A percentile compares a stretch with the other conserved stretches of the same genome.
phyloP scores from a whole-genome alignment of 2,329 filamentous ascomycete genomes.

The Penicillium nordicum region DNA sequence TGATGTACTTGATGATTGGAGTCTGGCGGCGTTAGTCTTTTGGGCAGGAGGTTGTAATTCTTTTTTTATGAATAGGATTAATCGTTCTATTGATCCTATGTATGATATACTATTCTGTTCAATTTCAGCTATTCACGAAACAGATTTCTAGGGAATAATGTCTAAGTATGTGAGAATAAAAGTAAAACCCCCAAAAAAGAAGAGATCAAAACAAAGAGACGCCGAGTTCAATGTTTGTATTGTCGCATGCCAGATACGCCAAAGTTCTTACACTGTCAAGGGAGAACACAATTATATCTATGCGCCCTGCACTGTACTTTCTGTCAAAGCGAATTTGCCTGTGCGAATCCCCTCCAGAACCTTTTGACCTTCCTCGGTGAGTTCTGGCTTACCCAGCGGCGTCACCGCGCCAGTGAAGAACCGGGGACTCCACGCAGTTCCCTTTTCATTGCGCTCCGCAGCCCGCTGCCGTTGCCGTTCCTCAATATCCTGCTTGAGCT shows the following conservation, averaged over 20 bases:
- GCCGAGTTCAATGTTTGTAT: slow-evolving; percentile 10
- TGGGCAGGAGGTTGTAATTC: neutral
- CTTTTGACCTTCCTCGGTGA: slow-evolving; percentile 60
- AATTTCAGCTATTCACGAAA: neutral
- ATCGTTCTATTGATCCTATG: slow-evolving; percentile 2
- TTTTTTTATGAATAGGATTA: slow-evolving; percentile 4
- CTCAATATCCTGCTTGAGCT: slow-evolving; percentile 85
- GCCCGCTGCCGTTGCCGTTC: slow-evolving; percentile 84
- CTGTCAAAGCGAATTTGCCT: slow-evolving; percentile 50
- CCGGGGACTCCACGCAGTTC: slow-evolving; percentile 73
- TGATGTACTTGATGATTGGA: slow-evolving; percentile 16
- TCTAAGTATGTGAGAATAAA: slow-evolving; percentile 20
- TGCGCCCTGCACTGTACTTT: slow-evolving; percentile 35
- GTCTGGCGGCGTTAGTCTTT: slow-evolving; percentile 6
- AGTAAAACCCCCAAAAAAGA: neutral
- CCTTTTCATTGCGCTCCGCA: slow-evolving; percentile 68
- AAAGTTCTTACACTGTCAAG: slow-evolving; percentile 11
- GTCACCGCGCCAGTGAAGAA: slow-evolving; percentile 73
- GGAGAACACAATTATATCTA: slow-evolving; percentile 20
- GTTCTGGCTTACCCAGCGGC: slow-evolving; percentile 58
- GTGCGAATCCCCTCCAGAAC: slow-evolving; percentile 56
- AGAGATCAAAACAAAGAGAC: slow-evolving; percentile 10
- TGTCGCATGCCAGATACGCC: slow-evolving; percentile 29
- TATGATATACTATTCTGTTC: neutral
- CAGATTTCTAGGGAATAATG: slow-evolving; percentile 1